Conservation (phyloP, 2,329 filamentous ascomycete species). For the Fusarium guadeloupense region DNA sequence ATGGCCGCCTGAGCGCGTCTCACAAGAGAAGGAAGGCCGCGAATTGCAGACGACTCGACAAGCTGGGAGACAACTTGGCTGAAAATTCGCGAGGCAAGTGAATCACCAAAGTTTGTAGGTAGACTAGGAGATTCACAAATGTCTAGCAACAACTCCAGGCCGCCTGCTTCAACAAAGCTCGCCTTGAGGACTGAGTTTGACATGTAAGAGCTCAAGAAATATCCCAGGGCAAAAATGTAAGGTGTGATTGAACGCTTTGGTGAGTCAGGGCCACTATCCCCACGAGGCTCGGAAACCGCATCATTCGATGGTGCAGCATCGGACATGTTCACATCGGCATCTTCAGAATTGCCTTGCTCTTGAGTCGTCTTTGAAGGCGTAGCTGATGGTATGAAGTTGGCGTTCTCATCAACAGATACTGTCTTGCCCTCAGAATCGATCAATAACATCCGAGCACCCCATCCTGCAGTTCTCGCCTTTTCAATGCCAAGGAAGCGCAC, state of each 20-base stretch:
- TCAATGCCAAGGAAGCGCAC: slow-evolving; percentile 78
- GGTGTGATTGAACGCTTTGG: slow-evolving; percentile 60
- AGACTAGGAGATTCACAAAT: slow-evolving; percentile 84
- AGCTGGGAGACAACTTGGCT: slow-evolving; percentile 79
- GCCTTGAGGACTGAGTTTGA: slow-evolving; percentile 76
- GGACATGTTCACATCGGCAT: slow-evolving; percentile 72
- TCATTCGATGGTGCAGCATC: slow-evolving; percentile 54
- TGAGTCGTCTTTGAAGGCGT: slow-evolving; percentile 52
- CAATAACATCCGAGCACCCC: slow-evolving; percentile 82
- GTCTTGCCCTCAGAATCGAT: slow-evolving; percentile 66
- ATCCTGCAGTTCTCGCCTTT: slow-evolving; percentile 73
- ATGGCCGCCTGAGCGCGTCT: slow-evolving; percentile 76
- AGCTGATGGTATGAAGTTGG: slow-evolving; percentile 45
- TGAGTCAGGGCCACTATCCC: slow-evolving; percentile 36
- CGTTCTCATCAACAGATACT: slow-evolving; percentile 62
- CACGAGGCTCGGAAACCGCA: slow-evolving; percentile 15
- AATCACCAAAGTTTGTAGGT: slow-evolving; percentile 68
- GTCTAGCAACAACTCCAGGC: slow-evolving; percentile 84
- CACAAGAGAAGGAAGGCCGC: slow-evolving; percentile 83
- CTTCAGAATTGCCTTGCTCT: slow-evolving; percentile 47
- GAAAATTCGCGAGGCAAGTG: slow-evolving; percentile 73
- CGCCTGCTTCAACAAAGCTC: slow-evolving; percentile 80
- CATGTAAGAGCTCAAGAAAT: slow-evolving; percentile 80
- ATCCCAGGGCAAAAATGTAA: slow-evolving; percentile 79
- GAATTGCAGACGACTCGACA: slow-evolving; percentile 80